A percentile compares a stretch with the other conserved stretches of the same genome.
Evolutionary conservation across 1,284 basidiomycete species (phyloP).

Genomic region (Agroathelia rolfsii): DNA sequence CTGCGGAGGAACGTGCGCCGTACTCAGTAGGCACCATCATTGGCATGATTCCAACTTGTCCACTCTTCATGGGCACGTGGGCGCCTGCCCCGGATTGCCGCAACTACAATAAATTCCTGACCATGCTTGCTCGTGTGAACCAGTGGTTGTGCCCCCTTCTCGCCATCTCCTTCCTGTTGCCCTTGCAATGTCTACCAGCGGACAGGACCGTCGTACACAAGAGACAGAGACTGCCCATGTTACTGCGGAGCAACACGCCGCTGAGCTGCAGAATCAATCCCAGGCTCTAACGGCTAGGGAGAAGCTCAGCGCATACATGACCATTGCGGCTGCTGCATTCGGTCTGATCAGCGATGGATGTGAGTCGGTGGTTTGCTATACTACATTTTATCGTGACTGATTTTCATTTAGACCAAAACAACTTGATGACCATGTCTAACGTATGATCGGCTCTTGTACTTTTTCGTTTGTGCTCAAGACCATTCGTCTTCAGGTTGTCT

Average conservation of each 20-base stretch:
- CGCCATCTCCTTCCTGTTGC: slow-evolving; percentile 48
- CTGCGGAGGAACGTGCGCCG: too few relatives aligned
- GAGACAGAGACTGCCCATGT: not conserved
- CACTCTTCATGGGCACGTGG: too few relatives aligned
- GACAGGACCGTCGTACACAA: too few relatives aligned
- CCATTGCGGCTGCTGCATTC: slow-evolving; percentile 53
- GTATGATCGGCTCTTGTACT: slow-evolving; percentile 22
- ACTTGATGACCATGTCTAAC: slow-evolving; percentile 57
- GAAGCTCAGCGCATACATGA: slow-evolving; percentile 45
- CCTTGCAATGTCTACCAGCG: too few relatives aligned
- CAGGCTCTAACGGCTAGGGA: slow-evolving; percentile 24
- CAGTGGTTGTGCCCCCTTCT: too few relatives aligned
- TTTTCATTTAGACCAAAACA: slow-evolving; percentile 49
- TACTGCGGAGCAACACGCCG: slow-evolving; percentile 7
- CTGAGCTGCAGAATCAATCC: slow-evolving; percentile 9
- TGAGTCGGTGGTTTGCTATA: slow-evolving; percentile 22
- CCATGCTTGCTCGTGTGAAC: too few relatives aligned
- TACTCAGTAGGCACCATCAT: too few relatives aligned
- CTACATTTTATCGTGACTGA: slow-evolving; percentile 4
- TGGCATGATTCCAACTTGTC: too few relatives aligned
- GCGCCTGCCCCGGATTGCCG: too few relatives aligned
- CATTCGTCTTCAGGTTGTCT: slow-evolving; percentile 36
- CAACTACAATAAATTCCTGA: too few relatives aligned
- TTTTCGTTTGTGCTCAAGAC: slow-evolving; percentile 4
- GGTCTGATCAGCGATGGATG: slow-evolving; percentile 66